Conservation (phyloP, 345 rosid genomes). For the Gossypium herbaceum region DNA sequence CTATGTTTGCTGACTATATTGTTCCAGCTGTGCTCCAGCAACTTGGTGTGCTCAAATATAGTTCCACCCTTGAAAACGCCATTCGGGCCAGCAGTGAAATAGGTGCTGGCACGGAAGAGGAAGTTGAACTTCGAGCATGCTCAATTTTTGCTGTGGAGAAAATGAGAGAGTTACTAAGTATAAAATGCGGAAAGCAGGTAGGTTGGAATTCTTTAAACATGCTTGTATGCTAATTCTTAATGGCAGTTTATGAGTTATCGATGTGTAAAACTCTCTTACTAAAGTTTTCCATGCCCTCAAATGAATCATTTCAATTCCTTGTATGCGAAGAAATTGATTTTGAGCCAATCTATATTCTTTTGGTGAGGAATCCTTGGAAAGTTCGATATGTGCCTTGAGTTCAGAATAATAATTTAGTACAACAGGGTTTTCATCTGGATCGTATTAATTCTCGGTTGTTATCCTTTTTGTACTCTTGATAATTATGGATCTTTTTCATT, state of each 20-base stretch:
- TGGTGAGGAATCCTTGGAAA: not conserved
- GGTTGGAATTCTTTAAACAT: not conserved
- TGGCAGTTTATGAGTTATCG: not conserved
- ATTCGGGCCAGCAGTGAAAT: constrained; percentile 48
- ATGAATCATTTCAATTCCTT: not conserved
- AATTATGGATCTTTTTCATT: constrained; percentile 5
- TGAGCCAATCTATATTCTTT: not conserved
- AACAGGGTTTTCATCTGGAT: not conserved
- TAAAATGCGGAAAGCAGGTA: constrained; percentile 67
- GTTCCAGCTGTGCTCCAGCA: constrained; percentile 73
- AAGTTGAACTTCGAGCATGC: constrained; percentile 79
- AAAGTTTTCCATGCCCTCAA: not conserved
- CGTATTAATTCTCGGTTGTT: not conserved
- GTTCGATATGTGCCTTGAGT: not conserved
- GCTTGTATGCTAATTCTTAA: not conserved
- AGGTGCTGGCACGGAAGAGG: constrained; percentile 73
- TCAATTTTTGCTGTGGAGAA: constrained; percentile 79
- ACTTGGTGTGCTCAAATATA: constrained; percentile 72
- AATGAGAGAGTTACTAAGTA: constrained; percentile 54
- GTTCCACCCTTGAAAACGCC: constrained; percentile 43
- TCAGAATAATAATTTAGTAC: not conserved
- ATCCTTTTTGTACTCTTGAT: not conserved
- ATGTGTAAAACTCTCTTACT: not conserved
- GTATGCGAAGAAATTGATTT: not conserved
- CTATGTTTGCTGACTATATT: constrained; percentile 80